Base-by-base conservation (phyloP, 495 filamentous ascomycete genomes). In the Xeromyces bisporus region DNA sequence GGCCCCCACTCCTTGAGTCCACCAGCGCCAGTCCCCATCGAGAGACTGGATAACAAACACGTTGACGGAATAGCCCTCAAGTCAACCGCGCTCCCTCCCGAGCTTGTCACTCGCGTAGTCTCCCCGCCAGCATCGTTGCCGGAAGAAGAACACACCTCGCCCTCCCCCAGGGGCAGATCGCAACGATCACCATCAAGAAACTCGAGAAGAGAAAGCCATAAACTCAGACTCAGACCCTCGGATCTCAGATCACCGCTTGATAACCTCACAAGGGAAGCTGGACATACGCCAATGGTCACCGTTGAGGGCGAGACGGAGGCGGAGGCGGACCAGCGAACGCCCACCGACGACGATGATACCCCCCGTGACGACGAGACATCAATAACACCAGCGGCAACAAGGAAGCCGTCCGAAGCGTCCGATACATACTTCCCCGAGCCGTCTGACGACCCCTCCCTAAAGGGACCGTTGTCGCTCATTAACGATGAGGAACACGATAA, bases 31-130 rank as follows among this genome's bases (percentile, higher is more conserved):
- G 55, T 64, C 24, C 60, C 58, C 9, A 64, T 64, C 31, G 57
- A 62, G 32, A 61, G 56, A 41, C 50, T 64, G 12, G 60, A 64
- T 33, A 62, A 58, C 39, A 55, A 44, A 28, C n/a, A n/a, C n/a
- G 46, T 64, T 9, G 60, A 64, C 29, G 60, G 60, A 6, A 64
- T 64, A 33, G 62, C 51, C 2, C 51, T 63, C 36, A 65, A 63
- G 30, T 62, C 60, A 13, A 56, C 57, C 13, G 58, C 51, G 0
- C 46, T 65, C 25, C 60, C 53, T 16, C 57, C 55, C 12, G 48
- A 50, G 23, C 41, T 62, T 7, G 48, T 63, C 11, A 55, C 57
- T 21, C 55, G 54, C 24, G 57, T 63, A 21, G 58, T 62, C 45
- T 62, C 58, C 18, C 57, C 60, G 23, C 55, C 60, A 9, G 52